These are phyloP conservation scores for Neurospora hispaniola DNA, from an alignment of 495 filamentous ascomycete species.

Conservation along the genomic window DNA sequence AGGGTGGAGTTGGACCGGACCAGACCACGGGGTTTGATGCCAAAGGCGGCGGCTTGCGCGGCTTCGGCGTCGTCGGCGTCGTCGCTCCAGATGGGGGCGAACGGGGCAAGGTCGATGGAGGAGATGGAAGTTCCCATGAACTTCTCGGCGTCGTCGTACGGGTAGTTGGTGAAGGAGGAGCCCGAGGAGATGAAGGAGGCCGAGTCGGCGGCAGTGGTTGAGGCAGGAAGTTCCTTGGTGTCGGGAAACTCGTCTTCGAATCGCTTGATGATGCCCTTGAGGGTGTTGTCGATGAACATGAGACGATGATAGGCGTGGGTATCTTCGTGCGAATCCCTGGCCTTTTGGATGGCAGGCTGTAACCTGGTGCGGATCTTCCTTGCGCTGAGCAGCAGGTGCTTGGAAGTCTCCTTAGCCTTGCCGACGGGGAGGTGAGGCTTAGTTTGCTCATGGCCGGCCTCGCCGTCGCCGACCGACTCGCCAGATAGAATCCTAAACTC, in stretches of 20 bases:
- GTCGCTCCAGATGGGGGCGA: conserved; percentile 17
- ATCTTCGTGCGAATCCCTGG: conserved; percentile 41
- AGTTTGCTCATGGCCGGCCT: conserved; percentile 17
- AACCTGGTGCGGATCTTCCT: conserved; percentile 77
- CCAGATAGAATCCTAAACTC: conserved; percentile 40
- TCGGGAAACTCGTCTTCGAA: conserved; percentile 97
- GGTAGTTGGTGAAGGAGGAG: conserved; percentile 25
- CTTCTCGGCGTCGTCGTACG: conserved; percentile 18
- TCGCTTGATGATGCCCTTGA: conserved; percentile 81
- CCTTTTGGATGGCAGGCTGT: conserved; percentile 73
- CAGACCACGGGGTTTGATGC: conserved; percentile 32
- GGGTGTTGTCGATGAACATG: conserved; percentile 79
- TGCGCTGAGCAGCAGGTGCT: conserved; percentile 72
- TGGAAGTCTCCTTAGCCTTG: conserved; percentile 87
- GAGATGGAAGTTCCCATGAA: conserved; percentile 1
- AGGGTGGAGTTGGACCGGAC: conserved; percentile 69
- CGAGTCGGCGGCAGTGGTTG: conserved; percentile 12
- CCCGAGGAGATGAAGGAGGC: conserved; percentile 8
- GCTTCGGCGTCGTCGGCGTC: conserved; percentile 32
- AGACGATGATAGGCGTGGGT: conserved; percentile 68
- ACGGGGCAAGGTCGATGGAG: background rate
- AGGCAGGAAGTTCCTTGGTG: conserved; percentile 44
- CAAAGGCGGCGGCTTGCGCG: conserved; percentile 16
- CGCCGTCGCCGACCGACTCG: conserved; percentile 32
- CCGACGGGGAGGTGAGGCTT: conserved; percentile 25